Conservation (phyloP, 441 rosid species). For the Populus hybrid region DNA sequence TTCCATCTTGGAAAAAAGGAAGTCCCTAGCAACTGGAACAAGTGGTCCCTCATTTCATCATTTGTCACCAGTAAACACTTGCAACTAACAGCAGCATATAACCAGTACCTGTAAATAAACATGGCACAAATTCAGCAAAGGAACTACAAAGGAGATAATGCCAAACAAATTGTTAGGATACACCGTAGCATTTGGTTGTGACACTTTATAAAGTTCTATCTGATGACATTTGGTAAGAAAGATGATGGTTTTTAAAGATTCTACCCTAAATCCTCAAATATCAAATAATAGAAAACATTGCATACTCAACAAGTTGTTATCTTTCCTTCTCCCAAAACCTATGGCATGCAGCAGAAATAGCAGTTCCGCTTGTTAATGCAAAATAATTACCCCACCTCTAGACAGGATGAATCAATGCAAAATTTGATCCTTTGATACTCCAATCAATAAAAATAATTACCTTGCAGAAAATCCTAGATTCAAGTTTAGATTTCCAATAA, state of each 20-base stretch:
- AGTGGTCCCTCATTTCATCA: conserved; percentile 98
- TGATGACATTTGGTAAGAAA: not conserved
- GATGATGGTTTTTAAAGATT: not conserved
- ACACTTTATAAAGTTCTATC: not conserved
- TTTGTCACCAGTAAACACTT: conserved; percentile 81
- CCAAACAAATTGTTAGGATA: not conserved
- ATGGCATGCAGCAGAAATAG: not conserved
- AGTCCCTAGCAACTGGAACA: conserved; percentile 81
- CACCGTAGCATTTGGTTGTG: not conserved
- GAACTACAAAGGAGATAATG: not conserved
- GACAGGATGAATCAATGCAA: too few relatives aligned
- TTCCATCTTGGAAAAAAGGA: conserved; percentile 96
- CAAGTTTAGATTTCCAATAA: too few relatives aligned
- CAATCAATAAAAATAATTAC: too few relatives aligned
- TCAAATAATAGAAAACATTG: not conserved
- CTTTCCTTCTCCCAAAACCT: not conserved
- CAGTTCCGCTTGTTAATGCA: not conserved
- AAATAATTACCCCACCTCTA: too few relatives aligned
- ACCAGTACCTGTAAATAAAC: conserved; percentile 72
- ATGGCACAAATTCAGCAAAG: conserved; percentile 1
- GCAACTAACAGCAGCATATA: conserved; percentile 83
- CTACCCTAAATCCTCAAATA: not conserved
- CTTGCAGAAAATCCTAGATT: too few relatives aligned
- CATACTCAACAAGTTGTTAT: not conserved
- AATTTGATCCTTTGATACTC: too few relatives aligned